Conservation (phyloP, 2,329 filamentous ascomycete genomes). For the Xylaria polymorpha region DNA sequence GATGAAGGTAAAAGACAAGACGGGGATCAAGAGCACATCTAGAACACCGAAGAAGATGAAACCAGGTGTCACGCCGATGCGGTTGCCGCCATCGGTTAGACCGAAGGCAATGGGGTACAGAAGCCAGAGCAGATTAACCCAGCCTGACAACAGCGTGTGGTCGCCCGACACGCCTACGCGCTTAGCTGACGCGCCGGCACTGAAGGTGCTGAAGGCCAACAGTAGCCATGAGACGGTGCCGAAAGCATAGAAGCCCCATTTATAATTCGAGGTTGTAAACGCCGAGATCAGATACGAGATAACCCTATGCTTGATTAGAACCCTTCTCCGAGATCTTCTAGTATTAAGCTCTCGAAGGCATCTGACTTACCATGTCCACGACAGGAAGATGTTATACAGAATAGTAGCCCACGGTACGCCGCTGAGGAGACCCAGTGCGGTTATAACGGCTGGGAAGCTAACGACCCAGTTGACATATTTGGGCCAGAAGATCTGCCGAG, state of each 20-base stretch:
- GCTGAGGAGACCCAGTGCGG: slow-evolving; percentile 62
- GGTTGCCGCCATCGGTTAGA: slow-evolving; percentile 64
- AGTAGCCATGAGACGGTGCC: slow-evolving; percentile 61
- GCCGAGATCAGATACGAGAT: slow-evolving; percentile 62
- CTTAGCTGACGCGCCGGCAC: slow-evolving; percentile 53
- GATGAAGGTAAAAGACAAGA: slow-evolving; percentile 57
- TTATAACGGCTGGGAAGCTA: slow-evolving; percentile 58
- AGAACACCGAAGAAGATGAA: slow-evolving; percentile 67
- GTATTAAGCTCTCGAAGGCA: neutral
- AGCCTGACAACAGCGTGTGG: slow-evolving; percentile 59
- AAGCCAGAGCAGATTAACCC: slow-evolving; percentile 64
- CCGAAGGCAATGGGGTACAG: slow-evolving; percentile 67
- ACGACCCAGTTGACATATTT: slow-evolving; percentile 67
- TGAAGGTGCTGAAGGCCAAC: slow-evolving; percentile 59
- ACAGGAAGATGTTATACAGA: slow-evolving; percentile 60
- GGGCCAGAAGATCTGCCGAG: slow-evolving; percentile 65
- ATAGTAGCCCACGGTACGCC: slow-evolving; percentile 68
- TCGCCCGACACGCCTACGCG: slow-evolving; percentile 58
- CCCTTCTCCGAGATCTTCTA: slow-evolving; percentile 9
- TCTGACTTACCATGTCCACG: slow-evolving; percentile 59
- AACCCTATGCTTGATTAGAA: slow-evolving; percentile 49
- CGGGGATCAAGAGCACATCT: slow-evolving; percentile 61
- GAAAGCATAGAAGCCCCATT: slow-evolving; percentile 69
- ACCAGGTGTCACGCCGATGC: slow-evolving; percentile 58
- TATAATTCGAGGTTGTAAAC: slow-evolving; percentile 62